Evolutionary conservation across 2,329 filamentous ascomycete species (phyloP).

Genomic region (Beauveria medogensis): DNA sequence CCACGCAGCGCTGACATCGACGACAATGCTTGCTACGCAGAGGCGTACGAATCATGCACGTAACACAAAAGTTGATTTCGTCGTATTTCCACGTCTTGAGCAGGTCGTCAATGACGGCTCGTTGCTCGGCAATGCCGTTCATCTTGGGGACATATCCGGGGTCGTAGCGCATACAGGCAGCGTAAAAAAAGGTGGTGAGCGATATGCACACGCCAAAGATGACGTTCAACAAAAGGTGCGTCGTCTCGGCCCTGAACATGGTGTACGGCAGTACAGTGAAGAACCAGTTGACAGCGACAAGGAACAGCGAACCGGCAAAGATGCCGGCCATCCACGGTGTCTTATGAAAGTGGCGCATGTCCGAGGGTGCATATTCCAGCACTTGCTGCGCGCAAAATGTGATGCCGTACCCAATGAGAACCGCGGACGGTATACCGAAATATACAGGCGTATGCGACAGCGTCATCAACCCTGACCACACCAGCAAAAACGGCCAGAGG

Average conservation of each 20-base stretch:
- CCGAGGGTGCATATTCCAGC: constrained; percentile 71
- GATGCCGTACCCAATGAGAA: constrained; percentile 58
- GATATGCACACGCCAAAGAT: constrained; percentile 57
- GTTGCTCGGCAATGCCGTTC: constrained; percentile 81
- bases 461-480: constrained; percentile 64
- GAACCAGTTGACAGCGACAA: constrained; percentile 69
- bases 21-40: constrained; percentile 94
- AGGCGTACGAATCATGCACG: constrained; percentile 89
- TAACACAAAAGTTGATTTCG: constrained; percentile 86
- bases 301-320: constrained; percentile 79
- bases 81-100: constrained; percentile 83
- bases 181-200: constrained; percentile 78
- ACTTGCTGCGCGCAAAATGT: constrained; percentile 73
- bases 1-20: constrained; percentile 83
- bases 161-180: constrained; percentile 75
- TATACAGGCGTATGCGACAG: constrained; percentile 68
- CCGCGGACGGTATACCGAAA: constrained; percentile 63
- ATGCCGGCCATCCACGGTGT: constrained; percentile 93
- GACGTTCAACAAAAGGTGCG: constrained; percentile 70
- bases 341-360: constrained; percentile 84
- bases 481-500: constrained; percentile 72
- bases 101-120: constrained; percentile 79
- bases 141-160: constrained; percentile 91
- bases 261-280: constrained; percentile 55
- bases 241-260: constrained; percentile 20